Percentiles rank a stretch among this genome's conserved stretches.
phyloP scores from a whole-genome alignment of 169 alveolate species.

The Babesia sp. region DNA sequence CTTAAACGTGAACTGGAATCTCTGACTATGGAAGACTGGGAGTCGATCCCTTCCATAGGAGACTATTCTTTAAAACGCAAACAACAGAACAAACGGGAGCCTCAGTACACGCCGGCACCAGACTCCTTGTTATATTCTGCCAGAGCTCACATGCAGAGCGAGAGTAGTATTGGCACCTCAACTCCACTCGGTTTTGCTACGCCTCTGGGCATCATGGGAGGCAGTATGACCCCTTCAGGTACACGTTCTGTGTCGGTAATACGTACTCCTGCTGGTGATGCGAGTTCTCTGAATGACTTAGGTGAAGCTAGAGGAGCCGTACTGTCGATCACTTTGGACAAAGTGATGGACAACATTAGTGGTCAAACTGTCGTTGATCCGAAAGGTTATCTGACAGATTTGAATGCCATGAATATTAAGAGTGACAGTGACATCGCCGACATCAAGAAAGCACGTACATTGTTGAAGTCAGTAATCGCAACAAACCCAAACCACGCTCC shows the following conservation, averaged over 20 bases:
- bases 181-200: slow-evolving; percentile 77
- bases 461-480: slow-evolving; percentile 86
- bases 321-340: slow-evolving; percentile 90
- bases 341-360: slow-evolving; percentile 89
- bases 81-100: slow-evolving; percentile 84
- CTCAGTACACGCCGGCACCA: slow-evolving; percentile 90
- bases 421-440: slow-evolving; percentile 92
- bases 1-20: slow-evolving; percentile 52
- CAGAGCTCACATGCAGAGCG: slow-evolving; percentile 70
- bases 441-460: slow-evolving; percentile 90
- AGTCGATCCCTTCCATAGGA: slow-evolving; percentile 93
- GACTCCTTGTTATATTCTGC: slow-evolving; percentile 81
- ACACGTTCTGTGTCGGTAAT: slow-evolving; percentile 77
- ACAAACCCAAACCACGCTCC: slow-evolving; percentile 95
- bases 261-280: slow-evolving; percentile 74
- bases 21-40: slow-evolving; percentile 90
- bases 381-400: slow-evolving; percentile 91
- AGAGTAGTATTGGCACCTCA: slow-evolving; percentile 68
- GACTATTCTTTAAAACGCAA: slow-evolving; percentile 82
- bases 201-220: slow-evolving; percentile 79
- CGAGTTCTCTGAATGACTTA: slow-evolving; percentile 77
- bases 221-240: slow-evolving; percentile 85
- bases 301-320: slow-evolving; percentile 94
- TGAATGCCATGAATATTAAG: slow-evolving; percentile 82
- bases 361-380: slow-evolving; percentile 96